Conservation (phyloP, 1,139 yeast genomes). For the Lodderomyces margitis region DNA sequence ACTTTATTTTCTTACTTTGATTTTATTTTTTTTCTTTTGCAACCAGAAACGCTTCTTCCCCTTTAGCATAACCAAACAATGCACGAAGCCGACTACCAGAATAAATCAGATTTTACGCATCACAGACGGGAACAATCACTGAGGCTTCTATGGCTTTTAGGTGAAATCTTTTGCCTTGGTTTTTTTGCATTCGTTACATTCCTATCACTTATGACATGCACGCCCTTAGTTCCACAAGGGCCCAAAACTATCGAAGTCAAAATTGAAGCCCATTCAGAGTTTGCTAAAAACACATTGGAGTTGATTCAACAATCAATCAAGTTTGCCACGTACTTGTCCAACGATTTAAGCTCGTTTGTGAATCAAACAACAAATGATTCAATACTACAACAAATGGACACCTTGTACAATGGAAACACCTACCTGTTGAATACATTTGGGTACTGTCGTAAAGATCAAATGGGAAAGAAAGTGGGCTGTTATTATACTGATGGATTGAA, state of each 20-base stretch:
- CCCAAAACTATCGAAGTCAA: slow-evolving; percentile 8
- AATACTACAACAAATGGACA: slow-evolving; percentile 36
- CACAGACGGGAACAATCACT: not conserved
- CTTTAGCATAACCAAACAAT: not conserved
- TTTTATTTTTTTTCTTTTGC: not conserved
- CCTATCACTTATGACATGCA: slow-evolving; percentile 3
- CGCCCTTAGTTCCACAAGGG: slow-evolving; percentile 7
- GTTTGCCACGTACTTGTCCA: slow-evolving; percentile 54
- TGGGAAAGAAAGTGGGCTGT: slow-evolving; percentile 29
- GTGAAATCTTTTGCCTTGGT: not conserved
- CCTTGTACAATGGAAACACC: slow-evolving; percentile 40
- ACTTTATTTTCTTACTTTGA: not conserved
- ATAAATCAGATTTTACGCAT: not conserved
- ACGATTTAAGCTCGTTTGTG: slow-evolving; percentile 42
- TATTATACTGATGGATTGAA: slow-evolving; percentile 44
- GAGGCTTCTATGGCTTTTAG: not conserved
- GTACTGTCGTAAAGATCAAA: slow-evolving; percentile 37
- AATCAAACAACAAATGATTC: slow-evolving; percentile 24
- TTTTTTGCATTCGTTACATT: not conserved
- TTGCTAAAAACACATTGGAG: slow-evolving; percentile 12
- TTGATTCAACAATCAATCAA: slow-evolving; percentile 41
- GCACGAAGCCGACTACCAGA: not conserved
- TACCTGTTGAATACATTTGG: slow-evolving; percentile 49
- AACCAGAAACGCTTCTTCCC: not conserved
- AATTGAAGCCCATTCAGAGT: slow-evolving; percentile 10